A percentile compares a stretch with the other conserved stretches of the same genome.
These are phyloP conservation scores for Lyophyllum shimeji DNA, from an alignment of 768 basidiomycete genomes.

Conservation along the genomic window DNA sequence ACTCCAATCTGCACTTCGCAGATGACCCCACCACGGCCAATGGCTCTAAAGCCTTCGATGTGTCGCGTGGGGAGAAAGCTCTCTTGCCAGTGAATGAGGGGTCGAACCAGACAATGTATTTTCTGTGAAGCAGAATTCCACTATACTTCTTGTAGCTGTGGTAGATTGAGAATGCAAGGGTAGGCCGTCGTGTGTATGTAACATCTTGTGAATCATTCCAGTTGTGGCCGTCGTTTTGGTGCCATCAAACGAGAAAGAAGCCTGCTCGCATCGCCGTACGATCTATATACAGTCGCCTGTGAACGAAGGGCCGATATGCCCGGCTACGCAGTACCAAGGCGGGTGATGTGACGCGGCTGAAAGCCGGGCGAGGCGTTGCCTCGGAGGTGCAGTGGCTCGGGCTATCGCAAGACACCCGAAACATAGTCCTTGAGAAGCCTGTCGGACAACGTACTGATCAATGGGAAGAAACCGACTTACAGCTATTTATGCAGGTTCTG, in stretches of 20 bases:
- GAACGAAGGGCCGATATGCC: background rate
- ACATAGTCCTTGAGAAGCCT: background rate
- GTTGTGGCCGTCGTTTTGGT: background rate
- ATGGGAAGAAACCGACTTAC: conserved; percentile 1
- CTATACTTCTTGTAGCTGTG: background rate
- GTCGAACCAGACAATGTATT: conserved; percentile 21
- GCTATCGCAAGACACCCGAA: background rate
- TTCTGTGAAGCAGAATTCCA: conserved; percentile 13
- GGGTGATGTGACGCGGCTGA: background rate
- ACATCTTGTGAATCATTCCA: conserved; percentile 3
- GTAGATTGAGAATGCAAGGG: background rate
- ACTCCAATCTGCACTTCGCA: conserved; percentile 18
- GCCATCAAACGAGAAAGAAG: conserved; percentile 1
- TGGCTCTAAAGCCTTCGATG: conserved; percentile 12
- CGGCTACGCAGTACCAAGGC: background rate
- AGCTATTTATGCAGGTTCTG: background rate
- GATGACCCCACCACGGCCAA: conserved; percentile 22
- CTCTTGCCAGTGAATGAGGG: conserved; percentile 18
- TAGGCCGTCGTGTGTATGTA: conserved; percentile 4
- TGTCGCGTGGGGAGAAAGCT: conserved; percentile 21
- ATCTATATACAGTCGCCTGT: conserved; percentile 1
- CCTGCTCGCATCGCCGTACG: background rate
- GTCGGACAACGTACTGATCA: conserved; percentile 9
- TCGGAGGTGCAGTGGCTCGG: background rate
- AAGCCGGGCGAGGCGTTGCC: background rate